phyloP scores from a whole-genome alignment of 768 basidiomycete species.

The Udeniomyces megalosporus region DNA sequence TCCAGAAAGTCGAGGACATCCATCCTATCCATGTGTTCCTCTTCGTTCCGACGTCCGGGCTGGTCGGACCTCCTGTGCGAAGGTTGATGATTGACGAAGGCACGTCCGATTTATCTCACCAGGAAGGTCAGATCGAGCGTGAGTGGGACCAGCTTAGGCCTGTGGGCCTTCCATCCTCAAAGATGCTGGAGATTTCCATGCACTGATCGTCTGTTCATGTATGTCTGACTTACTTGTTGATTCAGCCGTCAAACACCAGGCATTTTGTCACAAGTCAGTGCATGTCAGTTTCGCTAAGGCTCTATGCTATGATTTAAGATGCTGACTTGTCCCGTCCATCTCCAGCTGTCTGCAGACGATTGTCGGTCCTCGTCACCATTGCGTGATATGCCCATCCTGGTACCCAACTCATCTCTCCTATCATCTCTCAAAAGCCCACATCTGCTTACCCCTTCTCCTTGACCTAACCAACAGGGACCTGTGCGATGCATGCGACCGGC shows the following conservation, averaged over 20 bases:
- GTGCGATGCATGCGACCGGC: conserved; percentile 27
- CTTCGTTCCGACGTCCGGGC: conserved; percentile 37
- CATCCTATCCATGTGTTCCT: conserved; percentile 82
- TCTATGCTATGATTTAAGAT: too few relatives aligned
- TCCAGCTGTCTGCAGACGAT: conserved; percentile 66
- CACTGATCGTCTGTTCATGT: too few relatives aligned
- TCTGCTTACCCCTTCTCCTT: background rate
- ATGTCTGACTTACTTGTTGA: background rate
- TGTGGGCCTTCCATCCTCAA: background rate
- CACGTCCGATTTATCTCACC: background rate
- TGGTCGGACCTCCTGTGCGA: too few relatives aligned
- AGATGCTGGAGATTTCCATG: background rate
- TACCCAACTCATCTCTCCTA: conserved; percentile 56
- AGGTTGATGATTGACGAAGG: background rate
- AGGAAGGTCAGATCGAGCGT: background rate
- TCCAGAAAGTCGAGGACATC: conserved; percentile 64
- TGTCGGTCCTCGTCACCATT: conserved; percentile 81
- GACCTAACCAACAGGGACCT: conserved; percentile 23
- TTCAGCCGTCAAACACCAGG: conserved; percentile 58
- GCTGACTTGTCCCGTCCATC: too few relatives aligned
- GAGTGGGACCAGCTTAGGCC: background rate
- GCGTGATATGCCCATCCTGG: conserved; percentile 72
- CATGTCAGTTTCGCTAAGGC: background rate
- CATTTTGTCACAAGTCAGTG: conserved; percentile 72
- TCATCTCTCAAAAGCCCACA: background rate